Conservation (phyloP, 2,329 filamentous ascomycete genomes). For the Hypoxylon sp. region DNA sequence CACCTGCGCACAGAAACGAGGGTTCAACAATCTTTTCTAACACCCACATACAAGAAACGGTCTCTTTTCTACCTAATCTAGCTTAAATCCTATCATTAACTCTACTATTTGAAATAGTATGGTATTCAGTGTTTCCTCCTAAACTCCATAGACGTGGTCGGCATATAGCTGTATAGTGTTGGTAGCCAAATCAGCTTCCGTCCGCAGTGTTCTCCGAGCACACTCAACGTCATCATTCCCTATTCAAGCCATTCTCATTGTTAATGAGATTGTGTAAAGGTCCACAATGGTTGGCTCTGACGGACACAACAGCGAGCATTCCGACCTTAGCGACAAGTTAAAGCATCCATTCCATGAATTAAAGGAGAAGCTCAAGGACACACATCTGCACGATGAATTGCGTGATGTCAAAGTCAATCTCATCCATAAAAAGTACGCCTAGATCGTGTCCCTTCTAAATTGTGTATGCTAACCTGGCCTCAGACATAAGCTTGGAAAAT, state of each 20-base stretch:
- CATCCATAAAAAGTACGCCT: constrained; percentile 68
- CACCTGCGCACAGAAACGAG: not conserved
- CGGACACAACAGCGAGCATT: constrained; percentile 39
- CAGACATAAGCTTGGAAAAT: constrained; percentile 72
- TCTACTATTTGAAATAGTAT: constrained; percentile 1
- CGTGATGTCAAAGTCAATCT: constrained; percentile 70
- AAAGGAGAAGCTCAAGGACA: constrained; percentile 67
- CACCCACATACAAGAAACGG: constrained; percentile 3
- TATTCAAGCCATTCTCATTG: not conserved
- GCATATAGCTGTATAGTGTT: not conserved
- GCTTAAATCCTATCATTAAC: not conserved
- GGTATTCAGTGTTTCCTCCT: not conserved
- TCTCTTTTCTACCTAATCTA: not conserved
- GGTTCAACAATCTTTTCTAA: not conserved
- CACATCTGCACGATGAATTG: constrained; percentile 68
- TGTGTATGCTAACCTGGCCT: constrained; percentile 1
- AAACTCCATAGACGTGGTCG: constrained; percentile 4
- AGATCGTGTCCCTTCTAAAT: not conserved
- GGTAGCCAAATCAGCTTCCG: not conserved
- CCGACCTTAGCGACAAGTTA: constrained; percentile 61
- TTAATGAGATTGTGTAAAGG: constrained; percentile 11
- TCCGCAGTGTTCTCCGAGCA: not conserved
- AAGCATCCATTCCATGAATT: constrained; percentile 63
- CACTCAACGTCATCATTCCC: constrained; percentile 11
- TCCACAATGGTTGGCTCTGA: constrained; percentile 42